Evolutionary conservation across 2,329 filamentous ascomycete species (phyloP), one percentile per base, ranked within the genome.

Genomic region (Ophiognomonia clavigignenti-juglandacearum): DNA sequence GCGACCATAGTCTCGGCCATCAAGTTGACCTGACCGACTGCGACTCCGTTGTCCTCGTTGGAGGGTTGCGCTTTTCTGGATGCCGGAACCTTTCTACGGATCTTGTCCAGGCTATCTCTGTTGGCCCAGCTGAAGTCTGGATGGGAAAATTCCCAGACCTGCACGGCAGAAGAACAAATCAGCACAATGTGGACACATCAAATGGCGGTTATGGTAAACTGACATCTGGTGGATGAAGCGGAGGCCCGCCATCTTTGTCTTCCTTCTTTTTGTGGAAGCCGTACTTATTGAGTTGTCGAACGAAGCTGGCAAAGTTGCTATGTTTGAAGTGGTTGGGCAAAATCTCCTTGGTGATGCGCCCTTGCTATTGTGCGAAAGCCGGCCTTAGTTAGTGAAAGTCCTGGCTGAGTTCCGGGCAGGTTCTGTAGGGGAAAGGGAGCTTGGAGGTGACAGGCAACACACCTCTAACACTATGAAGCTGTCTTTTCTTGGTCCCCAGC

Each of bases 311-410:
- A 71, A 96, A 96, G 66, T 96, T 96, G 78, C 89, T 95, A 70
- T 97, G 93, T 69, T 98, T 98, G 75, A 98, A 98, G 61, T 97
- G 90, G 64, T 97, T 96, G 3, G 93, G 93, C 14, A 98, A 80
- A 58, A 98, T 95, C 32, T 88, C 86, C 65, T 96, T 96, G 19
- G 93, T 97, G 62, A 98, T 98, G 66, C 95, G 96, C 66, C 97
- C 92, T 66, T 95, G 95, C 92, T 96, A 64, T 50, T 43, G 39
- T 29, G 39, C 37, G 43, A 18, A 31, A 46, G 47, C 48, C 55
- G 60, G 27, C 16, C 44, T 39, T 29, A 13, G 24, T 52, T 40
- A 36, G 14, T 31, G 14, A 51, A 35, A 18, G 34, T n/a, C n/a
- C n/a, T n/a, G n/a, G n/a, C n/a, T n/a, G n/a, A n/a, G n/a, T n/a